Conservation (phyloP, 306 rosid species). For the Morella rubra region DNA sequence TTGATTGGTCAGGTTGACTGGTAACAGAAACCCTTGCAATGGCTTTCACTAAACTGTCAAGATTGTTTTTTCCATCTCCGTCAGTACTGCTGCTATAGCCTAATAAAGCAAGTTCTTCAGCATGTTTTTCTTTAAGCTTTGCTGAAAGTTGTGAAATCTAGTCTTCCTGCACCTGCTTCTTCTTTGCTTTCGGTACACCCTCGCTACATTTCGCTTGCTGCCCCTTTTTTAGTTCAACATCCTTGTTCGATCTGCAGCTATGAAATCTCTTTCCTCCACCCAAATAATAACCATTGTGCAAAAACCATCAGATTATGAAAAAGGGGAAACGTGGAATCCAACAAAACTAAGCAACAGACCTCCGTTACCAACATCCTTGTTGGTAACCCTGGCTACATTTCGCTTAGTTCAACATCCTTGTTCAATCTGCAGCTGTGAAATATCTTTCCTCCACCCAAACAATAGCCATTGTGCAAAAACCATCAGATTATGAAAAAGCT, state of each 20-base stretch:
- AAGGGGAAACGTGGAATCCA: slow-evolving; percentile 3
- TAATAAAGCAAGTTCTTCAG: slow-evolving; percentile 62
- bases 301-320: slow-evolving; percentile 14
- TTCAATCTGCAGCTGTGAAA: too few relatives aligned
- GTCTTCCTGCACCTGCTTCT: slow-evolving; percentile 95
- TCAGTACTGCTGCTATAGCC: slow-evolving; percentile 58
- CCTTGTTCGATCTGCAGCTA: too few relatives aligned
- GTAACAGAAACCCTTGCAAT: slow-evolving; percentile 41
- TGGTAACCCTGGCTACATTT: too few relatives aligned
- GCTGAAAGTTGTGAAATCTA: slow-evolving; percentile 71
- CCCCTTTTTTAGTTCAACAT: too few relatives aligned
- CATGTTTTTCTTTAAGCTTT: slow-evolving; percentile 67
- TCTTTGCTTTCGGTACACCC: slow-evolving; percentile 88
- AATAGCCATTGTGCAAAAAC: too few relatives aligned
- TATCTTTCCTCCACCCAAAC: too few relatives aligned
- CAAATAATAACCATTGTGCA: slow-evolving; percentile 11
- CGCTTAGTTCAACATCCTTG: too few relatives aligned
- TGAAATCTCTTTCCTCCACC: too few relatives aligned
- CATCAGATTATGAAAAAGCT: too few relatives aligned
- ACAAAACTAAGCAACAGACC: too few relatives aligned
- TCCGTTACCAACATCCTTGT: too few relatives aligned
- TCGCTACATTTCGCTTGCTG: slow-evolving; percentile 95
- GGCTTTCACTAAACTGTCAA: slow-evolving; percentile 79
- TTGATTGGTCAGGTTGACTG: too few relatives aligned
- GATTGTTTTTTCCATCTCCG: slow-evolving; percentile 41